Base-by-base conservation (phyloP, 2,329 filamentous ascomycete species). In the Fusarium mangiferae region DNA sequence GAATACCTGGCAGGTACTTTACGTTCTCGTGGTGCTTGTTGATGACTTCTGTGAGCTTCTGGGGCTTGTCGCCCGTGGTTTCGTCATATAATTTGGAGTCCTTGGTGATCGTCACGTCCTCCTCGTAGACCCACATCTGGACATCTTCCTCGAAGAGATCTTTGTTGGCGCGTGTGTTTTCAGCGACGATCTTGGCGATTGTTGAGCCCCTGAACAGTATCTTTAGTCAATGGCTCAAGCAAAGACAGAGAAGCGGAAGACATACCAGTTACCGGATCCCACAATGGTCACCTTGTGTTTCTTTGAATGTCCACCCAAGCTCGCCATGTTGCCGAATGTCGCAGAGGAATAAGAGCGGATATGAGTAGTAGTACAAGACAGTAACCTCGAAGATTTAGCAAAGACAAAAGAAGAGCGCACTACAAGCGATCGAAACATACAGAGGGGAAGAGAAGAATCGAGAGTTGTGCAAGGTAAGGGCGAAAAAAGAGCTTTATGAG, bases 51-150 rank as follows among this genome's bases (percentile, higher is more conserved):
- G 96, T 98, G 82, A 99, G 91, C 85, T 98, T 98, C 82, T 96
- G 93, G 7, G 92, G 90, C 73, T 90, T 87, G 72, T 90, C 88
- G 79, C 89, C 88, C 42, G 89, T 87, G 66, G 87, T 84, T 26
- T 88, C 80, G 78, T 93, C 88, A 87, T 94, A 95, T 84, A 94
- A 89, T 76, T 90, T 90, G 55, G 93, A 96, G 73, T 89, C 87
- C 78, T 92, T 88, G 18, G 93, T 85, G 46, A 98, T 87, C 62
- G 90, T 89, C 73, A 98, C 91, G 30, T 97, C 90, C 83, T 99
- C 96, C 84, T 99, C 96, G 81, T 91, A 98, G 80, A 99, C 97
- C 96, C 96, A 99, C 96, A 99, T 98, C 84, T 97, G 94, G 59
- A 99, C 95, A 71, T 94, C 87, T 81, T 92, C 87, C 80, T 98